Evolutionary conservation across 1,284 basidiomycete species (phyloP), one percentile per base, ranked within the genome.

Genomic region (Boletus sp.): DNA sequence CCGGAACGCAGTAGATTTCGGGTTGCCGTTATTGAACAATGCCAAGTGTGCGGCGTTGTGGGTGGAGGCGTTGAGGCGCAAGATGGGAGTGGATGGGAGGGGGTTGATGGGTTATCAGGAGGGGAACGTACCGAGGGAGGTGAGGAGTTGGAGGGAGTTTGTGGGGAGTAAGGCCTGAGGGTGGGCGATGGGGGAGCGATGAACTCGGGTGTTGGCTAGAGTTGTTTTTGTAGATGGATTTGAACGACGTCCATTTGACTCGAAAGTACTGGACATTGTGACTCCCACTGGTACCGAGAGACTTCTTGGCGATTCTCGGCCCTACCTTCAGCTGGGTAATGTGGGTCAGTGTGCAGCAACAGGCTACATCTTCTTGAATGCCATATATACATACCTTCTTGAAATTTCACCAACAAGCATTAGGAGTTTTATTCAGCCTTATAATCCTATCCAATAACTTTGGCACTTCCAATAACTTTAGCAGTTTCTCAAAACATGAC

Each of bases 1-100:
- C 50, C 88, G 91, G 57, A 94, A 92, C 60, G 91, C 91, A 40
- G 92, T 94, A 44, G 91, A 94, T 73, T 95, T 95, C 60, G 92
- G 91, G 55, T 73, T 89, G 50, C 89, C 93, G 9, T 70, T 98
- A 52, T 76, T 99, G 57, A 98, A 96, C 74, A 93, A 98, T 68
- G 82, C 93, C 48, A 83, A 84, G 53, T 89, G 85, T 50, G 96
- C 94, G 2, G 79, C 87, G 52, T 77, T 99, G 41, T 97, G 94
- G 66, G 94, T 95, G 26, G 91, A 97, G 69, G 84, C 88, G 47
- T 73, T 99, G 44, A 88, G 80, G 19, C 83, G 84, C 69, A 95
- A 96, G 72, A 89, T 98, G 66, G 86, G 88, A 25, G 70, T 7
- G 56, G 90, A 91, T 53, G 91, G 54, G 55, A 90, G 86, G 52